These are phyloP conservation scores for Fagopyrum homotropicum DNA, from an alignment of 148 eudicot genomes.

Conservation along the genomic window DNA sequence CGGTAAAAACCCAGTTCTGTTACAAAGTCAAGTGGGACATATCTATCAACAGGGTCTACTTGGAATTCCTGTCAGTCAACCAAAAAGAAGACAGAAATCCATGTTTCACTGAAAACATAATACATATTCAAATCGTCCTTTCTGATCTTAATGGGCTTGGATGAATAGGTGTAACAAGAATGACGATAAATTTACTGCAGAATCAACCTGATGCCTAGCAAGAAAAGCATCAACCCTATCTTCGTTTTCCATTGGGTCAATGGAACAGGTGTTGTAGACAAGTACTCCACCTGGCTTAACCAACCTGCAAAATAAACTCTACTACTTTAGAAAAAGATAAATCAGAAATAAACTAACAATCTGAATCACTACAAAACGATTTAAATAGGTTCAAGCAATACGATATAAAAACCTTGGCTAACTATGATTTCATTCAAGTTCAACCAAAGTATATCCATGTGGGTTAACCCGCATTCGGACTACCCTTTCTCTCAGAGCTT, in stretches of 20 bases:
- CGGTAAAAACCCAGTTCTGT: constrained; percentile 64
- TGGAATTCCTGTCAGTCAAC: constrained; percentile 49
- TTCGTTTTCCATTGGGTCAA: constrained; percentile 90
- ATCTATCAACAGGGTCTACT: constrained; percentile 55
- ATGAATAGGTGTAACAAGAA: neutral
- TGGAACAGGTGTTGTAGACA: constrained; percentile 90
- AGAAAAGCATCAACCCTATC: constrained; percentile 82
- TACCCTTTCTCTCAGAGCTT: no score
- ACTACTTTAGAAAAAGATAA: neutral
- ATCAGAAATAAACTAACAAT: neutral
- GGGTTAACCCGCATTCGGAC: no score
- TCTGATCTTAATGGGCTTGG: no score
- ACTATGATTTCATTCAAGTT: neutral
- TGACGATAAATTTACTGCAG: neutral
- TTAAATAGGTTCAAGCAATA: neutral
- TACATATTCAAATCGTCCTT: neutral
- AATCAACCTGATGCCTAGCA: constrained; percentile 65
- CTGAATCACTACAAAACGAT: neutral
- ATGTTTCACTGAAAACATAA: neutral
- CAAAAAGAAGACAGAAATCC: constrained; percentile 7
- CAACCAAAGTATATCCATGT: neutral
- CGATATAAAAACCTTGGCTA: neutral
- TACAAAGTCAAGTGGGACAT: constrained; percentile 49
- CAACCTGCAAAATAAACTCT: constrained; percentile 40
- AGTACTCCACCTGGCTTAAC: constrained; percentile 80